Conservation (phyloP, 2,329 filamentous ascomycete genomes). For the Epichloe scottii region DNA sequence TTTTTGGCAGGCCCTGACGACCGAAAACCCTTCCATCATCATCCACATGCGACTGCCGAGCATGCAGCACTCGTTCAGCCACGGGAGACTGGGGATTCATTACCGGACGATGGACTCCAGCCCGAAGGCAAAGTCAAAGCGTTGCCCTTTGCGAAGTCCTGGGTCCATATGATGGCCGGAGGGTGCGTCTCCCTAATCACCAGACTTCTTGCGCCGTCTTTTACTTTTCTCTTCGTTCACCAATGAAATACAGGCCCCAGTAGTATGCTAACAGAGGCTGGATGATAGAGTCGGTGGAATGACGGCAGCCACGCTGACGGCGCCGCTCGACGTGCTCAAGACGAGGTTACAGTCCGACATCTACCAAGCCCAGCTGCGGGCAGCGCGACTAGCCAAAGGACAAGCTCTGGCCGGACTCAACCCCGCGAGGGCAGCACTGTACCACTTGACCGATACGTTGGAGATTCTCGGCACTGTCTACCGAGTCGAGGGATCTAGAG, state of each 20-base stretch:
- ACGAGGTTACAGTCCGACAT: conserved; percentile 90
- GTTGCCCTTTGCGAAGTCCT: conserved; percentile 58
- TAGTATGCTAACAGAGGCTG: conserved; percentile 9
- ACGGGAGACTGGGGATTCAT: conserved; percentile 45
- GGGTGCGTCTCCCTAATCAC: conserved; percentile 45
- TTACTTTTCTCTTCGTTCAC: background rate
- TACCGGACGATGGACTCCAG: conserved; percentile 29
- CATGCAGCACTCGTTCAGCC: conserved; percentile 40
- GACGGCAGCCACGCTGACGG: conserved; percentile 84
- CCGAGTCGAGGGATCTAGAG: conserved; percentile 68
- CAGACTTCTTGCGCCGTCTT: background rate
- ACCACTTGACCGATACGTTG: conserved; percentile 75
- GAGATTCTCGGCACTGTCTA: conserved; percentile 77
- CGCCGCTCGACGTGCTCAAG: conserved; percentile 86
- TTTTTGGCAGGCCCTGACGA: conserved; percentile 21
- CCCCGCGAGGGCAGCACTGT: conserved; percentile 49
- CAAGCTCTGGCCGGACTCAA: conserved; percentile 38
- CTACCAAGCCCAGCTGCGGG: conserved; percentile 72
- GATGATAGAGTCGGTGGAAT: conserved; percentile 65
- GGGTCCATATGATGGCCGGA: conserved; percentile 86
- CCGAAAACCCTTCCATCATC: conserved; percentile 15
- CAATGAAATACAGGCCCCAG: background rate
- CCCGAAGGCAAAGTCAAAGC: conserved; percentile 23
- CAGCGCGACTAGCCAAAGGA: conserved; percentile 49
- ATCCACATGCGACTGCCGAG: conserved; percentile 18